Evolutionary conservation across 805 yeast species (phyloP), one percentile per base, ranked within the genome.

Genomic region (Barnettozyma pratensis): DNA sequence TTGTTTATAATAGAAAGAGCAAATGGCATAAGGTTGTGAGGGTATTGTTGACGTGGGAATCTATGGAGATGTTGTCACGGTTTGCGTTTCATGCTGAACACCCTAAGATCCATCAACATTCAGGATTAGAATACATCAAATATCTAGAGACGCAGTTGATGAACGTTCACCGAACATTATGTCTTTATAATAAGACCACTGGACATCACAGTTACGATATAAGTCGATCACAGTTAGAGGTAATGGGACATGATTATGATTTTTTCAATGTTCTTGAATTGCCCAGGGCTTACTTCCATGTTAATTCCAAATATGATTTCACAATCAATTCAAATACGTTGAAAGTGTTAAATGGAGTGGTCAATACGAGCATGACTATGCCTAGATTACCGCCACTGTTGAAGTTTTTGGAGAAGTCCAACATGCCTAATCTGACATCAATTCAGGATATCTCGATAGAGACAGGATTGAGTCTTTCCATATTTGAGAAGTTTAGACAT

Each of bases 361-460:
- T 54, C 3, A 56, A 53, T 44, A 47, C 56, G 4, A 53, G 49
- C 29, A 54, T 56, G 59, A 50, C 48, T n/a, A 26, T 39, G 11
- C 56, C 60, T 5, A 46, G 62, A 39, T 26, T 57, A 3, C 58
- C 60, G 1, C 54, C 58, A 3, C 29, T 59, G 29, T 29, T 50
- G 28, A 52, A 51, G 19, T 59, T 60, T 41, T 46, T 60, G 35
- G 41, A 57, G 29, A 11, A 34, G 8, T 57, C 62, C 3, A 36
- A 50, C 7, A 5, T 60, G 7, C 63, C 62, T 5, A 54, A 56
- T 26, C 37, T 60, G 6, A 43, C 27, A 29, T 32, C 43, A 8
- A 47, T 60, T 6, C 44, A 42, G 5, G 59, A 54, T 4, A 47
- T 59, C 11, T 56, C 62, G 1, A 54, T 60, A 14, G 61, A 59